A percentile compares a stretch with the other conserved stretches of the same genome.
phyloP scores from a whole-genome alignment of 257 asterid genomes.

The Henckelia pumila region DNA sequence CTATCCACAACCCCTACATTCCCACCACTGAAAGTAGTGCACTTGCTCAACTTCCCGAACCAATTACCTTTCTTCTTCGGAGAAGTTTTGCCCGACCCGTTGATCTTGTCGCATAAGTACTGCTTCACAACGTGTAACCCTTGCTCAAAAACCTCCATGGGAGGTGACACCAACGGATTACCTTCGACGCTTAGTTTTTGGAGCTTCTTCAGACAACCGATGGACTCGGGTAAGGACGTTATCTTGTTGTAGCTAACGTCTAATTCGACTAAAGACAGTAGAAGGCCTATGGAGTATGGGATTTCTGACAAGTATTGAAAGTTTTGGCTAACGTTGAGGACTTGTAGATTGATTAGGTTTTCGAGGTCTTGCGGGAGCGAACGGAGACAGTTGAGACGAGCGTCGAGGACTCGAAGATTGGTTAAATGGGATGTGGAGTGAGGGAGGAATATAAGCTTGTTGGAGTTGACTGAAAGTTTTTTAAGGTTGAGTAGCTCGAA shows the following conservation, averaged over 20 bases:
- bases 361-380: constrained; percentile 86
- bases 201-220: constrained; percentile 76
- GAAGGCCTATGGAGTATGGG: constrained; percentile 82
- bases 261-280: constrained; percentile 63
- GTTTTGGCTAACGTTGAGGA: constrained; percentile 80
- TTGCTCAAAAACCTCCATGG: constrained; percentile 55
- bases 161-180: constrained; percentile 72
- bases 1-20: constrained; percentile 32
- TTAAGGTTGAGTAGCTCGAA: constrained; percentile 67
- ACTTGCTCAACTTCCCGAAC: constrained; percentile 67
- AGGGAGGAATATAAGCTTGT: constrained; percentile 73
- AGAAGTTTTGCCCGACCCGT: constrained; percentile 34
- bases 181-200: constrained; percentile 82
- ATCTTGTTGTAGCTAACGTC: constrained; percentile 87
- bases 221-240: constrained; percentile 58
- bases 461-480: constrained; percentile 69
- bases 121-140: constrained; percentile 58
- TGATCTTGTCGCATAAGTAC: constrained; percentile 64
- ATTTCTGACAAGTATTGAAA: constrained; percentile 61
- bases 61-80: constrained; percentile 61
- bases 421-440: constrained; percentile 77
- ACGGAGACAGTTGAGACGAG: constrained; percentile 75
- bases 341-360: constrained; percentile 63
- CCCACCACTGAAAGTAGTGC: constrained; percentile 61
- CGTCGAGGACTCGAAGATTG: constrained; percentile 66